phyloP scores from a whole-genome alignment of 768 basidiomycete species.

The Russula brevipes region DNA sequence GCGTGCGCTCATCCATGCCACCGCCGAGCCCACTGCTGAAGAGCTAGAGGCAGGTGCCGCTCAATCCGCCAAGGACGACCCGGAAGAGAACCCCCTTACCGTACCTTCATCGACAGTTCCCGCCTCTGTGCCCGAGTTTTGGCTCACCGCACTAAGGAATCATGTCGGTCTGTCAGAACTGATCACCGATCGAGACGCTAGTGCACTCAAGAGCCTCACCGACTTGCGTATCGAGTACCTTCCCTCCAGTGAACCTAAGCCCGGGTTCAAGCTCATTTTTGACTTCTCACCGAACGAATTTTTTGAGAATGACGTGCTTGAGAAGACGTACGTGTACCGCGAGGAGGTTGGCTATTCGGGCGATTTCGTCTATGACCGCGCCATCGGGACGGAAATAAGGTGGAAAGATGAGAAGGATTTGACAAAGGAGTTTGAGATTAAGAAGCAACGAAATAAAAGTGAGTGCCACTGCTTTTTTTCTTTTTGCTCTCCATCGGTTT shows the following conservation, averaged over 20 bases:
- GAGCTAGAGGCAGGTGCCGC: conserved; percentile 81
- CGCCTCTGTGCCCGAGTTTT: conserved; percentile 85
- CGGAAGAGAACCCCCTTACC: conserved; percentile 54
- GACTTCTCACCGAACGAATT: conserved; percentile 76
- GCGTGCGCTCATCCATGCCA: conserved; percentile 74
- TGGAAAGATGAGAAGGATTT: conserved; percentile 99
- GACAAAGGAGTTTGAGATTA: conserved; percentile 96
- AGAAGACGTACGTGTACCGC: conserved; percentile 93
- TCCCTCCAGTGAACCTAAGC: conserved; percentile 53
- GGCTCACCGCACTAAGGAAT: conserved; percentile 94
- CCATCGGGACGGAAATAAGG: conserved; percentile 85
- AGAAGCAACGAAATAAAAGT: conserved; percentile 99
- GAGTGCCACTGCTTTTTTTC: conserved; percentile 5
- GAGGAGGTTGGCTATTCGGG: conserved; percentile 92
- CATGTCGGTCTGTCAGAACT: conserved; percentile 80
- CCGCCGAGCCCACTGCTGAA: conserved; percentile 63
- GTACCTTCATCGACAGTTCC: conserved; percentile 30
- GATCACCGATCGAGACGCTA: conserved; percentile 90
- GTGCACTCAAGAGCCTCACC: conserved; percentile 72
- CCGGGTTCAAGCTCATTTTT: conserved; percentile 91
- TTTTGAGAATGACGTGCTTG: conserved; percentile 78
- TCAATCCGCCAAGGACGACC: conserved; percentile 69
- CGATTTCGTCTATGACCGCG: conserved; percentile 94
- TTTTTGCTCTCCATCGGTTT: neutral
- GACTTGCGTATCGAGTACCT: conserved; percentile 83